A percentile compares a stretch with the other conserved stretches of the same genome.
These are phyloP conservation scores for Sporothrix globosa DNA, from an alignment of 2,329 filamentous ascomycete species.

Conservation along the genomic window DNA sequence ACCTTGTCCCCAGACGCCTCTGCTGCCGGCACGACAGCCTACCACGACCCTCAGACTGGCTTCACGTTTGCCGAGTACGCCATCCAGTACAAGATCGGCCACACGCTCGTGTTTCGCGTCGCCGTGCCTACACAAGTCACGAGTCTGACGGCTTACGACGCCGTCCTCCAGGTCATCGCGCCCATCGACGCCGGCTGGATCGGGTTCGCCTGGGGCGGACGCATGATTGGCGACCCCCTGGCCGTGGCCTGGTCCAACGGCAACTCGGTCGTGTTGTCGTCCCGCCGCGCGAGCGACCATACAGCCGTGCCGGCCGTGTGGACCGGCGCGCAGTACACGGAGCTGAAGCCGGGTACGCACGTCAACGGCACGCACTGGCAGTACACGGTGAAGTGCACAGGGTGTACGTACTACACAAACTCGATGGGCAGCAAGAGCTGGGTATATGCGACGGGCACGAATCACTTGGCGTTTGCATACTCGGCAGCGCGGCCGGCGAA, in stretches of 20 bases:
- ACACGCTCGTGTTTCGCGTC: constrained; percentile 32
- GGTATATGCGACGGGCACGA: constrained; percentile 39
- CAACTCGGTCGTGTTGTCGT: constrained; percentile 29
- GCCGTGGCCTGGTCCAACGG: constrained; percentile 36
- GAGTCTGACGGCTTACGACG: constrained; percentile 36
- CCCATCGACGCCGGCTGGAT: constrained; percentile 36
- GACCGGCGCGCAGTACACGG: constrained; percentile 40
- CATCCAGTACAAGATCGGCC: constrained; percentile 28
- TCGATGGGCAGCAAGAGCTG: constrained; percentile 35
- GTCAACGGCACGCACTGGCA: constrained; percentile 49
- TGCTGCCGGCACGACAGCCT: constrained; percentile 24
- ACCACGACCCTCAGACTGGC: constrained; percentile 42
- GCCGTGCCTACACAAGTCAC: constrained; percentile 32
- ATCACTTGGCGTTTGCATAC: constrained; percentile 42
- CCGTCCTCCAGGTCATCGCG: constrained; percentile 37
- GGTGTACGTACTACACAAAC: constrained; percentile 43
- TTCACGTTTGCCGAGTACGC: constrained; percentile 33
- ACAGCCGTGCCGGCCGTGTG: constrained; percentile 38
- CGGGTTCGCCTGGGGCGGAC: constrained; percentile 37
- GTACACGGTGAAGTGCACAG: constrained; percentile 47
- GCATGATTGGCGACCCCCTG: constrained; percentile 37
- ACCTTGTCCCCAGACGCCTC: background rate
- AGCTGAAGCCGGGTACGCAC: constrained; percentile 45
- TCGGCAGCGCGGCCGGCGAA: constrained; percentile 36
- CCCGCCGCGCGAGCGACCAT: constrained; percentile 31